Conservation (phyloP, 139 green algal genomes). For the Chlamydomonas asymmetrica region DNA sequence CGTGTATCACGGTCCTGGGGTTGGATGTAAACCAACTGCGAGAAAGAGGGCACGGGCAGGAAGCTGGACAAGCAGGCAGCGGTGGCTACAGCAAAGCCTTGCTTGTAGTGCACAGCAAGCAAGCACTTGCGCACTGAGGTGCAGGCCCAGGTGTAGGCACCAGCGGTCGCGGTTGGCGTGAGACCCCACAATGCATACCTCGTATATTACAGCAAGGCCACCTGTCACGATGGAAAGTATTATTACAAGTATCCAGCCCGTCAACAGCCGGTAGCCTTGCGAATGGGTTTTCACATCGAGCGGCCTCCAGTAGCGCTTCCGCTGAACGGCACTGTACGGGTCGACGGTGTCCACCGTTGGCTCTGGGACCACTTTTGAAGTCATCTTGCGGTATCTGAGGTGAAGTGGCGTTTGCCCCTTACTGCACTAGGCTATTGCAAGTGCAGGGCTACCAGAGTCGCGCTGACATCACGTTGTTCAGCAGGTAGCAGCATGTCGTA, state of each 20-base stretch:
- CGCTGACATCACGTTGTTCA: background rate
- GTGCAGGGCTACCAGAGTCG: background rate
- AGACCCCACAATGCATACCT: background rate
- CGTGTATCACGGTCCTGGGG: conserved; percentile 10
- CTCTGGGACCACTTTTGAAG: background rate
- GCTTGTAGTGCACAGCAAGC: too few relatives aligned
- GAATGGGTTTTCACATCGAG: conserved; percentile 17
- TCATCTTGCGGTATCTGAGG: background rate
- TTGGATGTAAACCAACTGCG: conserved; percentile 11
- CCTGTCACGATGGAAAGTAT: background rate
- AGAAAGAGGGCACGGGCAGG: background rate
- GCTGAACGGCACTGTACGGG: background rate
- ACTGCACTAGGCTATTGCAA: background rate
- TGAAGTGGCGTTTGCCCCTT: too few relatives aligned
- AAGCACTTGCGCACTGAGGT: too few relatives aligned
- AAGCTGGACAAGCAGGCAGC: background rate
- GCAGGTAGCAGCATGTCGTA: background rate
- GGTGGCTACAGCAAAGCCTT: too few relatives aligned
- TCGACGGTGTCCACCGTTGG: background rate
- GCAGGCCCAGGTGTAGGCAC: too few relatives aligned
- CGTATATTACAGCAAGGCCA: background rate
- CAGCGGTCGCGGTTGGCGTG: too few relatives aligned
- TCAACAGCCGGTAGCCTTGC: conserved; percentile 12
- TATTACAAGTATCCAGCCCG: conserved; percentile 29
- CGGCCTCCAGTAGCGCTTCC: conserved; percentile 9